Evolutionary conservation across 2,329 filamentous ascomycete genomes (phyloP).

Genomic region (Aureobasidium lini): DNA sequence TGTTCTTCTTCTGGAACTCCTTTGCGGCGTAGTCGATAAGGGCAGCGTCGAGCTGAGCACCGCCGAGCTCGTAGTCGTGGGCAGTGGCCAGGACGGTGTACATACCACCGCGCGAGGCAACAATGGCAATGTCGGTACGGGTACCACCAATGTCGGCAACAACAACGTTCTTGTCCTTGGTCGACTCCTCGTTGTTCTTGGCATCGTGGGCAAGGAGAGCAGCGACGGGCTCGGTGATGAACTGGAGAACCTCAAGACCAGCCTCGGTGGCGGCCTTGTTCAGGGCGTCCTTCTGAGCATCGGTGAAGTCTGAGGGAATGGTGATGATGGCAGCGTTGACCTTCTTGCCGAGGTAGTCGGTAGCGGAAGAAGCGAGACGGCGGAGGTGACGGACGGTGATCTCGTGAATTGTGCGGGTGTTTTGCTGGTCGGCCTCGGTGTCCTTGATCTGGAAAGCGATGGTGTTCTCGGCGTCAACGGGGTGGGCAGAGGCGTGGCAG

Average conservation of each 20-base stretch:
- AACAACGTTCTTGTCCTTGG: slow-evolving; percentile 80
- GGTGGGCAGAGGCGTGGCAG: slow-evolving; percentile 88
- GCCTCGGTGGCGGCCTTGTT: slow-evolving; percentile 70
- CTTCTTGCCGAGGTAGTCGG: slow-evolving; percentile 85
- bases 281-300: slow-evolving; percentile 77
- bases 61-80: slow-evolving; percentile 92
- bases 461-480: slow-evolving; percentile 62
- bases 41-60: slow-evolving; percentile 77
- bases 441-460: slow-evolving; percentile 82
- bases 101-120: slow-evolving; percentile 88
- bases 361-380: slow-evolving; percentile 72
- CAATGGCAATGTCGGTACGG: slow-evolving; percentile 81
- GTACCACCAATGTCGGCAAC: slow-evolving; percentile 91
- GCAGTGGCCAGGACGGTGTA: slow-evolving; percentile 90
- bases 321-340: slow-evolving; percentile 94
- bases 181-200: slow-evolving; percentile 57
- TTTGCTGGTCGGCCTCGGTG: slow-evolving; percentile 42
- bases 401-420: slow-evolving; percentile 69
- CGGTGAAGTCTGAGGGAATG: slow-evolving; percentile 85
- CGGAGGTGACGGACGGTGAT: slow-evolving; percentile 77
- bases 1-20: slow-evolving; percentile 97
- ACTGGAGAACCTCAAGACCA: slow-evolving; percentile 81
- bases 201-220: slow-evolving; percentile 88
- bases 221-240: slow-evolving; percentile 85
- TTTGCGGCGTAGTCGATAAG: slow-evolving; percentile 96